Base-by-base conservation (phyloP, 208 protist species). In the Trypanosoma scelopori region DNA sequence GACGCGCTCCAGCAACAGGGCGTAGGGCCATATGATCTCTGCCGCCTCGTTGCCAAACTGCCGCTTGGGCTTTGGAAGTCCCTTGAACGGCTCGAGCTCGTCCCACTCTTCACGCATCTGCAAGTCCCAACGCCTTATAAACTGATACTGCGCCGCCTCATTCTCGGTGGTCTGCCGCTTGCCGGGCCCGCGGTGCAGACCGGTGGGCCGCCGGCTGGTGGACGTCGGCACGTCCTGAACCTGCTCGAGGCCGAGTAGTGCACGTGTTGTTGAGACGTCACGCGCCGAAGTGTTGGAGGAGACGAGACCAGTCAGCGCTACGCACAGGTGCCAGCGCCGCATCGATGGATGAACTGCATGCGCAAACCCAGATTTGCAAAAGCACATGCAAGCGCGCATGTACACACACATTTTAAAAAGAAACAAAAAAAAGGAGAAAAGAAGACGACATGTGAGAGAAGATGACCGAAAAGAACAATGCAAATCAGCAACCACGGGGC, bases 1-100 rank as follows among this genome's bases (percentile, higher is more conserved):
- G 30, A 91, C 80, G 39, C 86, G 75, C 78, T 96, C 85, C 0
- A 96, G 72, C 50, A 96, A 74, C 20, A 94, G 20, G 11, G 86
- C 82, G 70, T 96, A 96, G 16, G 91, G 91, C 88, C 91, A 96
- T 56, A 94, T 76, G 9, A 96, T 74, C 69, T 96, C 87, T 7
- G 82, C 79, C 35, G 91, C 91, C 75, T 96, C 91, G 70, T 96
- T 96, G 13, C 91, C 91, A 41, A 94, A 89, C 68, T 91, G 84
- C 48, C 68, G 55, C 69, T 96, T 96, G 16, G 91, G 91, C 71
- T 94, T 94, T 15, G 91, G 86, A 18, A 96, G 76, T 12, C 85
- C 85, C 53, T 92, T 92, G 78, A 96, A 96, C 1, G 87, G 75
- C 78, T 96, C 87, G 0, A 87, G 76, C 41, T 77, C 81, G 65